Conservation (phyloP, 1,139 yeast genomes). For the Zygosaccharomyces sapae region DNA sequence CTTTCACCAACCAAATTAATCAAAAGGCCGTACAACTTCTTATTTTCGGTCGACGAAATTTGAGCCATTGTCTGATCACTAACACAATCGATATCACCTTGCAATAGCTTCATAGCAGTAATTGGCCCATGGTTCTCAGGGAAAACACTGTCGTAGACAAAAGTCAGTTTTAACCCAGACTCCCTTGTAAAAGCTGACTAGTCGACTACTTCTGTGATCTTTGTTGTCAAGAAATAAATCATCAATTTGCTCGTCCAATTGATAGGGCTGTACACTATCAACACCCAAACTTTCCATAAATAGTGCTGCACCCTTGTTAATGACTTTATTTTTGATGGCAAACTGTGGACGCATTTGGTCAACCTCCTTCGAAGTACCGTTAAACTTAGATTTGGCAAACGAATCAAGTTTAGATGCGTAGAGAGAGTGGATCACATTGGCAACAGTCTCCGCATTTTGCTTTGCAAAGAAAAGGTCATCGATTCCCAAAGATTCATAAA, state of each 20-base stretch:
- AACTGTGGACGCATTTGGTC: conserved; percentile 14
- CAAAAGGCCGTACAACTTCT: conserved; percentile 67
- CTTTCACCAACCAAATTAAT: conserved; percentile 66
- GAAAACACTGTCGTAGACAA: conserved; percentile 78
- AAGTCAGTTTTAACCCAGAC: conserved; percentile 71
- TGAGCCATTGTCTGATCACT: conserved; percentile 78
- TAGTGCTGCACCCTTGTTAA: conserved; percentile 73
- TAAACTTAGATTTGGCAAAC: conserved; percentile 52
- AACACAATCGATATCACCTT: conserved; percentile 54
- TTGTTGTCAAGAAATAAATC: conserved; percentile 60
- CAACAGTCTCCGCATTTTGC: conserved; percentile 74
- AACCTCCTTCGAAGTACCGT: conserved; percentile 27
- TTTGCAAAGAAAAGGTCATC: conserved; percentile 90
- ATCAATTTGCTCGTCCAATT: conserved; percentile 69
- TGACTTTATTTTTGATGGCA: conserved; percentile 29
- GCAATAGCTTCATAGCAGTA: conserved; percentile 34
- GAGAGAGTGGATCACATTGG: conserved; percentile 74
- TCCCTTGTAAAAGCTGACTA: conserved; percentile 77
- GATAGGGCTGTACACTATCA: conserved; percentile 39
- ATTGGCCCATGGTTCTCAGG: conserved; percentile 37
- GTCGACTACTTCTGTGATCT: conserved; percentile 51
- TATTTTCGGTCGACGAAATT: conserved; percentile 77
- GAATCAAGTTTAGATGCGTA: conserved; percentile 94
- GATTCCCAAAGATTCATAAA: conserved; percentile 80
- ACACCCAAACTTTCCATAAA: conserved; percentile 56